A percentile compares a stretch with the other conserved stretches of the same genome.
phyloP scores from a whole-genome alignment of 176 grass and related monocot species.

The Aegilops sharonensis region DNA sequence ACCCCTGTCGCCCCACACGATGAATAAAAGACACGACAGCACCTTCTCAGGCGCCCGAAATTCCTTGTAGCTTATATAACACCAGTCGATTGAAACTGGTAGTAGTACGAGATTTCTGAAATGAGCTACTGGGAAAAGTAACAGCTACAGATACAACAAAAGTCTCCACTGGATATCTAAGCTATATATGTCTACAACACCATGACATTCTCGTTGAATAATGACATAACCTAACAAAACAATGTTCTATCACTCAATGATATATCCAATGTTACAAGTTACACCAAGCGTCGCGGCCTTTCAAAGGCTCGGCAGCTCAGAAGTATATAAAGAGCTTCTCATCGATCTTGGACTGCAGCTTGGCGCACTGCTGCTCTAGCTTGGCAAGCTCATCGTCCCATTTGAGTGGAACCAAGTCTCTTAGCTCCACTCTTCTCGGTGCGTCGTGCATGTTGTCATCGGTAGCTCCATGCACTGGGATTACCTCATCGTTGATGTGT shows the following conservation, averaged over 20 bases:
- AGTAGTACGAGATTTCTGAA: not conserved
- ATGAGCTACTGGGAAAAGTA: not conserved
- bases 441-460: not conserved
- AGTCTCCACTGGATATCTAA: not conserved
- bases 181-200: not conserved
- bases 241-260: not conserved
- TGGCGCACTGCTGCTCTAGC: slow-evolving; percentile 46
- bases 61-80: no score
- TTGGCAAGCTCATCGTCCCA: slow-evolving; percentile 36
- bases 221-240: not conserved
- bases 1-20: no score
- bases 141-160: not conserved
- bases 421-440: slow-evolving; percentile 15
- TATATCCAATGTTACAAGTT: not conserved
- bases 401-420: not conserved
- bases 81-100: no score
- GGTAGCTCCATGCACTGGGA: not conserved
- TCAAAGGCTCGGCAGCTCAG: slow-evolving; percentile 29
- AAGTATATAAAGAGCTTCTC: slow-evolving; percentile 66
- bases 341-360: slow-evolving; percentile 61
- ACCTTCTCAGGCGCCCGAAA: no score
- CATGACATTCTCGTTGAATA: not conserved
- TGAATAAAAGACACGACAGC: no score
- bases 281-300: not conserved
- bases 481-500: not conserved